Conservation (phyloP, 2,329 filamentous ascomycete genomes). For the Polychaeton citri region DNA sequence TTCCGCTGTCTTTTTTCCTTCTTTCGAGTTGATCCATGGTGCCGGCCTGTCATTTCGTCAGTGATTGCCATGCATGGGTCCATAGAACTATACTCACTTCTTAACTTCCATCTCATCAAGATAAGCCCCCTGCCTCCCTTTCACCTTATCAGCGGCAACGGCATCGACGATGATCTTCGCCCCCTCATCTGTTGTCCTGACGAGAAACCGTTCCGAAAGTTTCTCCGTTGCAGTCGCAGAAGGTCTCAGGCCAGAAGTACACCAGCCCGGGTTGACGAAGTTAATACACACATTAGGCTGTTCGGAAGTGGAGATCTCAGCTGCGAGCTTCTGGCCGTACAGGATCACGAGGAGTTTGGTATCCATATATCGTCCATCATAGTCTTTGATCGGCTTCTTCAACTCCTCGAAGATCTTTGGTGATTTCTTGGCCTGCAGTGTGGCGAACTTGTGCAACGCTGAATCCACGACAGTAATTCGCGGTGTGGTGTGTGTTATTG, state of each 20-base stretch:
- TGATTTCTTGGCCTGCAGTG: slow-evolving; percentile 23
- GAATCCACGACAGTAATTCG: slow-evolving; percentile 27
- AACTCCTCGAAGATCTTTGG: slow-evolving; percentile 19
- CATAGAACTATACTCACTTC: no score
- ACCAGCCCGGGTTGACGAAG: no score
- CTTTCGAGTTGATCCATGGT: no score
- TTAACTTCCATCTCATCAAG: slow-evolving; percentile 16
- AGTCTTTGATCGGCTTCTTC: slow-evolving; percentile 17
- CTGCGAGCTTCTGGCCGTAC: neutral
- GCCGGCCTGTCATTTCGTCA: no score
- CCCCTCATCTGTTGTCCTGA: neutral
- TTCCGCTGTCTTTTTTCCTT: no score
- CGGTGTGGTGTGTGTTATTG: slow-evolving; percentile 20
- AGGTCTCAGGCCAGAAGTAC: no score
- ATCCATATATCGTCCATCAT: slow-evolving; percentile 22
- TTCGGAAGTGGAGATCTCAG: slow-evolving; percentile 27
- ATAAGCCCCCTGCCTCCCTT: slow-evolving; percentile 22
- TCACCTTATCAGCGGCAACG: neutral
- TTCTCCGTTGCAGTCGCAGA: no score
- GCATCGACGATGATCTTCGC: neutral
- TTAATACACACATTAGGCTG: no score
- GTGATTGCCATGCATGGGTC: no score
- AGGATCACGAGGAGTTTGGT: slow-evolving; percentile 26
- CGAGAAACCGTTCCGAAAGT: no score
- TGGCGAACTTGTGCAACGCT: slow-evolving; percentile 28